Conservation (phyloP, 2,329 filamentous ascomycete genomes). For the Fusarium nanum region DNA sequence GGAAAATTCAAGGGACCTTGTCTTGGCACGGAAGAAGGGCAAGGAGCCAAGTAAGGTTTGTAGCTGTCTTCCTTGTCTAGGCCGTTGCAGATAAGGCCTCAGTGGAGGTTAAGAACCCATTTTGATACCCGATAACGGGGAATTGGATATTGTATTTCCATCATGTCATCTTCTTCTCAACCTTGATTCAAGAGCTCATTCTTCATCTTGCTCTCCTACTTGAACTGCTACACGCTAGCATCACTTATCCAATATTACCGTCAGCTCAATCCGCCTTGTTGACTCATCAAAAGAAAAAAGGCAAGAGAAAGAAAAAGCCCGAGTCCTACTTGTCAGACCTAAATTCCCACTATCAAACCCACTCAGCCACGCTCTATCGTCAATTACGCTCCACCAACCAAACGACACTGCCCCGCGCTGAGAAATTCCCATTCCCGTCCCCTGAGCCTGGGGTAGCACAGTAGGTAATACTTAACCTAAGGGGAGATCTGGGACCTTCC, state of each 20-base stretch:
- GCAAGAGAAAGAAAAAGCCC: background rate
- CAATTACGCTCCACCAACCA: slow-evolving; percentile 33
- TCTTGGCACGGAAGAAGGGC: slow-evolving; percentile 22
- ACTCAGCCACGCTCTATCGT: slow-evolving; percentile 36
- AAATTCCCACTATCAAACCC: slow-evolving; percentile 23
- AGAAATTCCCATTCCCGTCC: slow-evolving; percentile 20
- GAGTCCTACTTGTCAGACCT: slow-evolving; percentile 6
- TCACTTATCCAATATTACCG: background rate
- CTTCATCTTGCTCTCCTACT: background rate
- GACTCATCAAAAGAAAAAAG: background rate
- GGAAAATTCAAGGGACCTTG: slow-evolving; percentile 10
- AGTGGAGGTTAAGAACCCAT: slow-evolving; percentile 6
- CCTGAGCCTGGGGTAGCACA: slow-evolving; percentile 22
- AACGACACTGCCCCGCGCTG: slow-evolving; percentile 40
- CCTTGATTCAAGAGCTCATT: background rate
- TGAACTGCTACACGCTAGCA: background rate
- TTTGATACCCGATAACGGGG: slow-evolving; percentile 25
- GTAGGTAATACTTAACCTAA: background rate
- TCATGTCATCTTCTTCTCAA: background rate
- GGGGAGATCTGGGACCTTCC: slow-evolving; percentile 6
- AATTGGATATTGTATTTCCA: slow-evolving; percentile 11
- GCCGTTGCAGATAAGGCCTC: slow-evolving; percentile 20
- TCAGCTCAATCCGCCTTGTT: background rate
- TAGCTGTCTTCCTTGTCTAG: slow-evolving; percentile 21
- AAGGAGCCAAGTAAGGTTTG: slow-evolving; percentile 28